Conservation (phyloP, 2,329 filamentous ascomycete species). For the Cylindrodendrum hubeiense region DNA sequence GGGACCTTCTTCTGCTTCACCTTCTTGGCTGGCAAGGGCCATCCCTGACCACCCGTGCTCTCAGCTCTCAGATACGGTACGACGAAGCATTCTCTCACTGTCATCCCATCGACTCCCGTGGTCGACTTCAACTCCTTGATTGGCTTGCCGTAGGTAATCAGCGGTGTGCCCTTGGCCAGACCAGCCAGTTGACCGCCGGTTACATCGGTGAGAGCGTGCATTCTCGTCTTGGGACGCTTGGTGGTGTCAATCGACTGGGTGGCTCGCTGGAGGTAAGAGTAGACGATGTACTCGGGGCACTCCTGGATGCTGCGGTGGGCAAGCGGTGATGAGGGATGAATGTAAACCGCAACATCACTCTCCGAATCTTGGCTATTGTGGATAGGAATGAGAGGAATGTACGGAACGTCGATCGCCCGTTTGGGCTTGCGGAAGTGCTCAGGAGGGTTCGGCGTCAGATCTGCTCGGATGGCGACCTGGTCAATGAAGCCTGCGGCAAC, state of each 20-base stretch:
- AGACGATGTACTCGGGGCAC: constrained; percentile 89
- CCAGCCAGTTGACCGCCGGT: constrained; percentile 81
- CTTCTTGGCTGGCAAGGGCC: constrained; percentile 88
- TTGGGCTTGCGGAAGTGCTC: constrained; percentile 77
- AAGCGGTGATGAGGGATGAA: constrained; percentile 88
- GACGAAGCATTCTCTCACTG: constrained; percentile 82
- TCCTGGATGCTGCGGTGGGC: constrained; percentile 76
- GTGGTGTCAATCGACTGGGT: constrained; percentile 62
- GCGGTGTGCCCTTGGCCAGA: constrained; percentile 85
- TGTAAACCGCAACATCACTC: constrained; percentile 79
- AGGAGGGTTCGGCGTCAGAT: constrained; percentile 81
- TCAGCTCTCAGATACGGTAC: constrained; percentile 82
- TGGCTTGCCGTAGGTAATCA: constrained; percentile 89
- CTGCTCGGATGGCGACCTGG: constrained; percentile 91
- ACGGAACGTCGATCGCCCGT: constrained; percentile 92
- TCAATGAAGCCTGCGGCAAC: constrained; percentile 94
- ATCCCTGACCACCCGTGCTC: constrained; percentile 75
- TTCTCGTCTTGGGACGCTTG: constrained; percentile 79
- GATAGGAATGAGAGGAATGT: constrained; percentile 84
- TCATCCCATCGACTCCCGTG: constrained; percentile 51
- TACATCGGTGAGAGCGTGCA: constrained; percentile 88
- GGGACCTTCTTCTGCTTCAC: constrained; percentile 82
- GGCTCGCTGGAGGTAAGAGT: constrained; percentile 84
- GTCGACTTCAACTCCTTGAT: constrained; percentile 80
- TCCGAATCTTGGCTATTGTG: constrained; percentile 55